Evolutionary conservation across 148 eudicot species (phyloP), one percentile per base, ranked within the genome.

Genomic region (Dysphania ambrosioides): DNA sequence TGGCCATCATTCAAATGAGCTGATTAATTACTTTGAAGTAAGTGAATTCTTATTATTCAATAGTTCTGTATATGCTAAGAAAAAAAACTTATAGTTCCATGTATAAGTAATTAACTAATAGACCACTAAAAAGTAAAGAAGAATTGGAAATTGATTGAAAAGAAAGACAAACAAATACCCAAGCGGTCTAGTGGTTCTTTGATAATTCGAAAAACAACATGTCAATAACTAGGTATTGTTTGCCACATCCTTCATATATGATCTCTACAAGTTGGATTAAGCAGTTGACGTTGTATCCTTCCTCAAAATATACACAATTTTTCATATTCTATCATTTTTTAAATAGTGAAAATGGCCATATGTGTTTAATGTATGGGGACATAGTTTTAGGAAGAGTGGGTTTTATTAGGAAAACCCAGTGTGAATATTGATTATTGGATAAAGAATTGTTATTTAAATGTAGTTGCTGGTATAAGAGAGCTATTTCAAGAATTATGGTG

Each of bases 1-100:
- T n/a, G n/a, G n/a, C n/a, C n/a, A n/a, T n/a, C n/a, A n/a, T n/a
- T n/a, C n/a, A n/a, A n/a, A n/a, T n/a, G n/a, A n/a, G n/a, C n/a
- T 34, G 9, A 63, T 88, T 13, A 85, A 92, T 72, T 92, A 92
- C 62, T 88, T 92, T 87, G 88, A 88, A 68, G 97, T 88, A 67
- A 79, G 74, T 72, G 35, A 38, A 1, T 51, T 1, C 11, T 30
- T 2, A 13, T 8, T 4, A 26, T 32, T 11, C 19, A 6, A 24
- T 61, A 55, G 19, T 18, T 8, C 23, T 21, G 8, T 55, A 36
- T 65, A 3, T 65, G 5, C 3, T 51, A 4, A 18, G 10, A 8
- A 3, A 13, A 51, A 51, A n/a, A n/a, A n/a, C n/a, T n/a, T n/a
- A n/a, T n/a, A n/a, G n/a, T n/a, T n/a, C n/a, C n/a, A n/a, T n/a